Evolutionary conservation across 441 rosid genomes (phyloP), one percentile per base, ranked within the genome.

Genomic region (Eruca vesicaria): DNA sequence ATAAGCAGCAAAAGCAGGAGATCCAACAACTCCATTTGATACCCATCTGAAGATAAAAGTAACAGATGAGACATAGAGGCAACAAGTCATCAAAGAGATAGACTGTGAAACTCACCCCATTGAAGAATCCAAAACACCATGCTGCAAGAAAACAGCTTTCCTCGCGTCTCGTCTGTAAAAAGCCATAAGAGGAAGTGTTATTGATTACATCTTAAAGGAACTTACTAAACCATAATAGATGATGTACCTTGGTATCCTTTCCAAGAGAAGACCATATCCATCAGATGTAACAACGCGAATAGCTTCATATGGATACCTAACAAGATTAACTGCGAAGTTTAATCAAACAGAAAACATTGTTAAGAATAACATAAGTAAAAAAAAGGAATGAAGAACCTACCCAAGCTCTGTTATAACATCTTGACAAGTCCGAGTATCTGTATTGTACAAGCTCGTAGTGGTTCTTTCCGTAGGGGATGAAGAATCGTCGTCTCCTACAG

Each of bases 331-430:
- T 71, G 61, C 71, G 9, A 63, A 23, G 48, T 21, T 63, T 20
- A 31, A 45, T 35, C 60, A n/a, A 70, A 41, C 7, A 19, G 21
- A 6, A 63, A 10, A n/a, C 0, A 74, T 55, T 55, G 52, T 43
- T 45, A 61, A 19, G 23, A 23, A 68, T 53, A n/a, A n/a, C n/a
- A n/a, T n/a, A n/a, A n/a, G 20, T 7, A 21, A 43, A 20, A 29
- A 18, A 23, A 19, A n/a, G n/a, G n/a, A 63, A 21, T 4, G 26
- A 28, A 57, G 33, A 65, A 32, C 77, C 48, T 83, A 95, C 97
- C 99, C 98, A 15, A 91, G 94, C 84, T 91, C 99, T n/a, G 97
- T 91, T 78, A 93, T 96, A 48, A 96, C 90, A 88, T 96, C 99
- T 83, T 84, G 89, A 83, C 97, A 91, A 64, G 99, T 93, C 68